Conservation (phyloP, 2,329 filamentous ascomycete species). For the Gremmenia infestans region DNA sequence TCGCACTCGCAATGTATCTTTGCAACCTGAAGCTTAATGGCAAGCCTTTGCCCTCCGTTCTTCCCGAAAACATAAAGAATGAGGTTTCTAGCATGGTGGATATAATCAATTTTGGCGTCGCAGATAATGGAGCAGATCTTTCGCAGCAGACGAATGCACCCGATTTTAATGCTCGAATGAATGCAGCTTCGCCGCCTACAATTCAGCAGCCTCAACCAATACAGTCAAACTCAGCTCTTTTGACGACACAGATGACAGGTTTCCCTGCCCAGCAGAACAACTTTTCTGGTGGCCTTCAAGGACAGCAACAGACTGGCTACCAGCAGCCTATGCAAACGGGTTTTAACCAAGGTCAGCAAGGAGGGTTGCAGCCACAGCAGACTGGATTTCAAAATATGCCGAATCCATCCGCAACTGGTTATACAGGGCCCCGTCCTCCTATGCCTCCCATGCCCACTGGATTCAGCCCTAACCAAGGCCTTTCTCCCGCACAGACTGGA, state of each 20-base stretch:
- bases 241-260: conserved; percentile 64
- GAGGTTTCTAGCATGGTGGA: conserved; percentile 99
- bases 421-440: conserved; percentile 72
- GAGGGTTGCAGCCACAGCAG: conserved; percentile 60
- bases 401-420: conserved; percentile 73
- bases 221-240: conserved; percentile 62
- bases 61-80: conserved; percentile 87
- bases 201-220: conserved; percentile 71
- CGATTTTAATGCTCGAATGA: conserved; percentile 58
- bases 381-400: conserved; percentile 65
- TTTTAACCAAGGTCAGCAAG: conserved; percentile 49
- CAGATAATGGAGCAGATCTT: conserved; percentile 61
- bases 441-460: conserved; percentile 78
- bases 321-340: conserved; percentile 46
- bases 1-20: conserved; percentile 95
- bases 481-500: conserved; percentile 61
- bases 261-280: conserved; percentile 51
- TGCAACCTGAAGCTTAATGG: conserved; percentile 91
- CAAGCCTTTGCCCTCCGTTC: conserved; percentile 65
- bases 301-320: conserved; percentile 38
- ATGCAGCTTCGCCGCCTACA: conserved; percentile 44
- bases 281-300: conserved; percentile 40
- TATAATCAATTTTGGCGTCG: conserved; percentile 92
- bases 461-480: conserved; percentile 58
- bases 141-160: conserved; percentile 59